Conservation (phyloP, 495 filamentous ascomycete species). For the Lentithecium fluviatile region DNA sequence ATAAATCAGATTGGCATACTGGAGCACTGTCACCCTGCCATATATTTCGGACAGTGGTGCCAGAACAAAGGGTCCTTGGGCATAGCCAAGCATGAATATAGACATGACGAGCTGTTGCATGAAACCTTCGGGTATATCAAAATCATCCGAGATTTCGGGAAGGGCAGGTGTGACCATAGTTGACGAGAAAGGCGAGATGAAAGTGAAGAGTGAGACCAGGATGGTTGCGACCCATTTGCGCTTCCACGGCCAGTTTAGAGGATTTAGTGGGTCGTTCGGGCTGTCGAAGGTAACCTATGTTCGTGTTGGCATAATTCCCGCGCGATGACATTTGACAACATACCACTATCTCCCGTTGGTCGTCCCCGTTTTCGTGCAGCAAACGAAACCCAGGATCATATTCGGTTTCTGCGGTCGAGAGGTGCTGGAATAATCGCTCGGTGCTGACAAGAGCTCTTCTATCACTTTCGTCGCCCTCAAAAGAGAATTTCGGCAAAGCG, state of each 20-base stretch:
- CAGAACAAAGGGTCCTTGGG: slow-evolving; percentile 17
- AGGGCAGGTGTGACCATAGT: slow-evolving; percentile 72
- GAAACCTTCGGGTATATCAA: slow-evolving; percentile 57
- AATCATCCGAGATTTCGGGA: slow-evolving; percentile 53
- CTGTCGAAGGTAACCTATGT: slow-evolving; percentile 37
- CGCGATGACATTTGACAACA: too few relatives aligned
- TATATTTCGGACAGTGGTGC: slow-evolving; percentile 27
- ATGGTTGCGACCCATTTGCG: slow-evolving; percentile 64
- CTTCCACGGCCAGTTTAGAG: slow-evolving; percentile 38
- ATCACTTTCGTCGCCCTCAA: too few relatives aligned
- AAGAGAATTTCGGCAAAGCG: too few relatives aligned
- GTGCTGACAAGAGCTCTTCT: too few relatives aligned
- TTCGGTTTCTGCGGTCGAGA: too few relatives aligned
- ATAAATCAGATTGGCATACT: slow-evolving; percentile 64
- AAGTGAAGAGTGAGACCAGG: slow-evolving; percentile 49
- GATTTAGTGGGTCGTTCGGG: slow-evolving; percentile 40
- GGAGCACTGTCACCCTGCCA: slow-evolving; percentile 31
- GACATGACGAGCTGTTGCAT: slow-evolving; percentile 60
- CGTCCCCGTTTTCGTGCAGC: too few relatives aligned
- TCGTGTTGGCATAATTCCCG: not conserved
- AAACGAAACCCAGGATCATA: too few relatives aligned
- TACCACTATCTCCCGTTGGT: too few relatives aligned
- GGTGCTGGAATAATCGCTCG: too few relatives aligned
- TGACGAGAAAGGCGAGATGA: slow-evolving; percentile 68
- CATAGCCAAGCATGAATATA: slow-evolving; percentile 22